Conservation (phyloP, 2,329 filamentous ascomycete species). For the Trichoderma cornu-damae region DNA sequence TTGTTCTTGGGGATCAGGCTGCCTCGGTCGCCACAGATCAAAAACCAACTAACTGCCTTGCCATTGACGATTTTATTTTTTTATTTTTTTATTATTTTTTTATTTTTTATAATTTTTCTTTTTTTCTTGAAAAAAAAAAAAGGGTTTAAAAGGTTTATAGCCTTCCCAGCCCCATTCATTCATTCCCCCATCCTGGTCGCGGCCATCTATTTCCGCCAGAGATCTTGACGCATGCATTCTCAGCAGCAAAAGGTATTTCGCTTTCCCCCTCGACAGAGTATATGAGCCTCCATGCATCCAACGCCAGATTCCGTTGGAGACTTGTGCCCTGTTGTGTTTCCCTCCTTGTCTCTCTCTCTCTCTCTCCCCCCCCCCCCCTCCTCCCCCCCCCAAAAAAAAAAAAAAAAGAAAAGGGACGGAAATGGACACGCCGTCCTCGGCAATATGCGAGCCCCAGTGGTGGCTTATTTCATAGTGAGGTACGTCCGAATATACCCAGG, state of each 20-base stretch:
- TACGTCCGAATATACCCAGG: too few relatives aligned
- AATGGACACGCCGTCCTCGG: background rate
- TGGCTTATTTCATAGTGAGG: background rate
- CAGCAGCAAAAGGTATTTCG: constrained; percentile 30
- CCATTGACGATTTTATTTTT: too few relatives aligned
- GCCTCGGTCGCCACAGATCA: background rate
- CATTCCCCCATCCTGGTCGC: background rate
- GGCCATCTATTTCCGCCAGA: background rate
- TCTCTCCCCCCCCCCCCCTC: background rate
- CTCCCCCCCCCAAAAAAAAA: background rate
- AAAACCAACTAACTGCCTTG: too few relatives aligned
- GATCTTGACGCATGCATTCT: constrained; percentile 30
- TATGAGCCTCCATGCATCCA: background rate
- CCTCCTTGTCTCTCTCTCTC: too few relatives aligned
- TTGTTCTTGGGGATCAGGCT: background rate
- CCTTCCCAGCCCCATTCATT: background rate
- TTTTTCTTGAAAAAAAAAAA: too few relatives aligned
- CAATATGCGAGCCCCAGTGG: background rate
- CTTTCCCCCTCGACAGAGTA: background rate
- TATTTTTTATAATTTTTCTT: too few relatives aligned
- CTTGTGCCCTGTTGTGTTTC: too few relatives aligned
- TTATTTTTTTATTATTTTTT: too few relatives aligned
- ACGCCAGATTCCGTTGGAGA: background rate
- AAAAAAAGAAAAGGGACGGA: background rate
- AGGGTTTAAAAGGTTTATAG: background rate